Evolutionary conservation across 2,329 filamentous ascomycete species (phyloP).

Genomic region (Fusarium setosum): DNA sequence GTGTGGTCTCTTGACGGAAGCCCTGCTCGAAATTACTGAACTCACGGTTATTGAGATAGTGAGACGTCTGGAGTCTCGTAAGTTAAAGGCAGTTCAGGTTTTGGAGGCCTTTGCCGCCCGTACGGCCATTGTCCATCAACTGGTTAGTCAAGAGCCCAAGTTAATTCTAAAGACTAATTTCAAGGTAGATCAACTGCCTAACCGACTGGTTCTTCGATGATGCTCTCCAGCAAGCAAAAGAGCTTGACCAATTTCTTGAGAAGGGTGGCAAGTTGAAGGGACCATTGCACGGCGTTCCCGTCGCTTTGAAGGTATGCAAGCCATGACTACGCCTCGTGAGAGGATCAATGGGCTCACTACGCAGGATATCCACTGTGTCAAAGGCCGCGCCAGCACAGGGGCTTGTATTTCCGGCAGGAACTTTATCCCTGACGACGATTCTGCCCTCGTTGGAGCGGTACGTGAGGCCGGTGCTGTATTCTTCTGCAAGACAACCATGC

Average conservation of each 20-base stretch:
- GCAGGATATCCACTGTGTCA: constrained; percentile 52
- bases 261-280: constrained; percentile 7
- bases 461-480: constrained; percentile 71
- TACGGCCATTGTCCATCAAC: constrained; percentile 21
- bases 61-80: background rate
- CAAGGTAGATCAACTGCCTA: constrained; percentile 18
- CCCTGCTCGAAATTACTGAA: constrained; percentile 12
- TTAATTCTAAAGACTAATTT: too few species aligned
- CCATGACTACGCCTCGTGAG: too few species aligned
- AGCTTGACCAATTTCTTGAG: constrained; percentile 6
- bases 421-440: constrained; percentile 62
- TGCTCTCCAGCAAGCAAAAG: constrained; percentile 5
- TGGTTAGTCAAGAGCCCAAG: constrained; percentile 7
- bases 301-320: constrained; percentile 49
- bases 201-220: constrained; percentile 26
- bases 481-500: constrained; percentile 75
- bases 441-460: constrained; percentile 67
- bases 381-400: constrained; percentile 61
- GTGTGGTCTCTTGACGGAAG: background rate
- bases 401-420: constrained; percentile 66
- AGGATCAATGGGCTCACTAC: background rate
- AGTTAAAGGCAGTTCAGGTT: constrained; percentile 4
- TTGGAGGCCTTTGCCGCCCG: constrained; percentile 11
- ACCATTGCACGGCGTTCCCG: constrained; percentile 70
- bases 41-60: constrained; percentile 8